Base-by-base conservation (phyloP, 2,329 filamentous ascomycete species). In the Magnaporthiopsis rhizophila region DNA sequence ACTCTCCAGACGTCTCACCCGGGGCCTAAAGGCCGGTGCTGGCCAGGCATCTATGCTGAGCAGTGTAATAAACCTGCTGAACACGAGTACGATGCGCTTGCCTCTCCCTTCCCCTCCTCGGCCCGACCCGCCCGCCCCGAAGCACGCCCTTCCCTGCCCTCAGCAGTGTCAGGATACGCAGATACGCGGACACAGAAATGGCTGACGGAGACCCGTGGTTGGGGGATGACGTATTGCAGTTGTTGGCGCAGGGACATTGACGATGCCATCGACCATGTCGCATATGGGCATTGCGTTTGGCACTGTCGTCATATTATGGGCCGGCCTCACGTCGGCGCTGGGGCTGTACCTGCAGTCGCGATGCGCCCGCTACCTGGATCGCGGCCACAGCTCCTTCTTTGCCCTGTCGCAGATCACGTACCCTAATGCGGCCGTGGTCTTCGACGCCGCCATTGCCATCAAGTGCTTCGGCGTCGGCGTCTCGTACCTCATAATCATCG, bases 401-500 rank as follows among this genome's bases (percentile, higher is more conserved):
- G 92, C 94, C n/a, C 81, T 99, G 21, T 97, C 92, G 18, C 94
- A 99, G 75, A 86, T 99, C 67, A 98, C 95, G 6, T 99, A 98
- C 72, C 95, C 95, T 1, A 97, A 97, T 74, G 92, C 94, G 2
- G 91, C 95, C 11, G 92, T 99, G 60, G 83, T 98, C 59, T 99
- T 99, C 75, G 95, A 99, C 77, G 88, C 89, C 8, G 95, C 95
- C 7, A 99, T 99, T 73, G 92, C 94, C 15, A 87, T 99, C 73
- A 99, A 99, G 75, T 99, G 95, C 77, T 99, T 99, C 74, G 95
- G 95, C 53, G 95, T 99, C 12, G 95, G 91, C 28, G 91, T 98
- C 66, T 97, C 92, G 71, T 99, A 99, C 78, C 85, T 99, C 71
- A 99, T 99, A 72, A 98, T 99, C 72, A 98, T 99, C 70, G 95